These are phyloP conservation scores for Candida glaebosa DNA, from an alignment of 805 yeast genomes.

Conservation along the genomic window DNA sequence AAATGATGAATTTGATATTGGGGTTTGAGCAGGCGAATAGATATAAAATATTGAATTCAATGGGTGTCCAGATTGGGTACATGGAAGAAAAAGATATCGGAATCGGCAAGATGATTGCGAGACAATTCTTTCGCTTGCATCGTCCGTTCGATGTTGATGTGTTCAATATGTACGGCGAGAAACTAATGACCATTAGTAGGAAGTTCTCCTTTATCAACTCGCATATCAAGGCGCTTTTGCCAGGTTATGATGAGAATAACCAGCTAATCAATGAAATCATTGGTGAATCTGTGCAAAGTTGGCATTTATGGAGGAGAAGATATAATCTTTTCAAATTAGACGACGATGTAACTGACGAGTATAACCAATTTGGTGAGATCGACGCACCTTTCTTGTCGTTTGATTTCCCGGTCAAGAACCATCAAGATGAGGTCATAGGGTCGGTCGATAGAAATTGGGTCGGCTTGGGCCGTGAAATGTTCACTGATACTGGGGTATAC, in stretches of 20 bases:
- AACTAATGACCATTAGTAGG: constrained; percentile 64
- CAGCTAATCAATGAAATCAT: constrained; percentile 44
- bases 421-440: constrained; percentile 56
- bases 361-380: constrained; percentile 78
- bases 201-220: constrained; percentile 89
- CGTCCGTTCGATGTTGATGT: constrained; percentile 81
- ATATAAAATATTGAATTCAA: constrained; percentile 67
- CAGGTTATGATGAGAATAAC: constrained; percentile 42
- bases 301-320: constrained; percentile 92
- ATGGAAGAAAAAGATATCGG: constrained; percentile 82
- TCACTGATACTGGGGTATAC: constrained; percentile 94
- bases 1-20: constrained; percentile 78
- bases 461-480: constrained; percentile 87
- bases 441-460: constrained; percentile 92
- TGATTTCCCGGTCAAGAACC: constrained; percentile 75
- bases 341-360: constrained; percentile 40
- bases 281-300: constrained; percentile 87
- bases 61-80: constrained; percentile 74
- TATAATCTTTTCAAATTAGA: constrained; percentile 71
- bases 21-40: constrained; percentile 92
- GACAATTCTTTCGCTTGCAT: constrained; percentile 82
- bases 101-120: constrained; percentile 59
- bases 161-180: constrained; percentile 59
- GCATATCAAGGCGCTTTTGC: constrained; percentile 70
- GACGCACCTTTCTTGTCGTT: constrained; percentile 86